A percentile compares a stretch with the other conserved stretches of the same genome.
These are phyloP conservation scores for Russula sp. DNA, from an alignment of 768 basidiomycete species.

Conservation along the genomic window DNA sequence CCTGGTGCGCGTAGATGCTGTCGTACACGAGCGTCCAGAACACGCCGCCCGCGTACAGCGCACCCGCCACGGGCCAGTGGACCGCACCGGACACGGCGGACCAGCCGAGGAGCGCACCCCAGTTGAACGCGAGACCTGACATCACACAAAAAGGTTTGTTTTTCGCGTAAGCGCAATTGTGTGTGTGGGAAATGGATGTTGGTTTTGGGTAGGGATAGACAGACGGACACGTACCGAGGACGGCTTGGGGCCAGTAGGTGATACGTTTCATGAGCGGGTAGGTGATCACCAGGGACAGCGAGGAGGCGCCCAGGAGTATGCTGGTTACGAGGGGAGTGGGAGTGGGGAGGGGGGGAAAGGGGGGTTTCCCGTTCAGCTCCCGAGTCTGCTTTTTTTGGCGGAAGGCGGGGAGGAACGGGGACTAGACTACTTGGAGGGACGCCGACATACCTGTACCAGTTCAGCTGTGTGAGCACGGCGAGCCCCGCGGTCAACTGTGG, in stretches of 20 bases:
- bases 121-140: constrained; percentile 89
- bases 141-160: no score
- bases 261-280: constrained; percentile 98
- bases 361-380: not conserved
- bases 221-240: constrained; percentile 65
- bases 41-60: constrained; percentile 84
- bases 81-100: constrained; percentile 81
- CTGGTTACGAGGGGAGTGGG: constrained; percentile 33
- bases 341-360: not conserved
- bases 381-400: not conserved
- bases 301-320: constrained; percentile 87
- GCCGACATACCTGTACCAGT: constrained; percentile 79
- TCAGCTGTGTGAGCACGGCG: constrained; percentile 81
- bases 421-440: no score
- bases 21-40: constrained; percentile 97
- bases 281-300: constrained; percentile 74
- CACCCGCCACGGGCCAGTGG: constrained; percentile 76
- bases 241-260: constrained; percentile 95
- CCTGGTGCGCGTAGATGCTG: constrained; percentile 98
- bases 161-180: not conserved
- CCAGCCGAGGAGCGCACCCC: constrained; percentile 95
- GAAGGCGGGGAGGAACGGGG: not conserved
- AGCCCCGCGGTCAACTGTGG: constrained; percentile 77
- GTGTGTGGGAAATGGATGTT: not conserved
- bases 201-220: not conserved